phyloP scores from a whole-genome alignment of 352 stramenopile species.

The Phytophthora macrochlamydospora region DNA sequence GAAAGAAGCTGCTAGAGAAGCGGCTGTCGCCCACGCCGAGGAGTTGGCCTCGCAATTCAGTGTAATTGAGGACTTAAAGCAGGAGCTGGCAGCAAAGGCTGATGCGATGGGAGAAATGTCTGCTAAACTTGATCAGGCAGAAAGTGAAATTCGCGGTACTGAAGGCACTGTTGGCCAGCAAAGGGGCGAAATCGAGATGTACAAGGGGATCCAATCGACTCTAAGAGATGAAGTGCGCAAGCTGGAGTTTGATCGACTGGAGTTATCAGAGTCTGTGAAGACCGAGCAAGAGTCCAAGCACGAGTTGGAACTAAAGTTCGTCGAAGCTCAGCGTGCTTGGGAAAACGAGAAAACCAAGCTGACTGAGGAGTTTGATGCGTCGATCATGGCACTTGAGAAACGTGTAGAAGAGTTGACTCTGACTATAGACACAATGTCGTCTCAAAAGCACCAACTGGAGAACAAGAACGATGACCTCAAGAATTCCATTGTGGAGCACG shows the following conservation, averaged over 20 bases:
- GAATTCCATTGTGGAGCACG: conserved; percentile 14
- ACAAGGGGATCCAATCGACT: conserved; percentile 30
- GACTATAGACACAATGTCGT: conserved; percentile 9
- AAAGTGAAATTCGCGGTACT: conserved; percentile 23
- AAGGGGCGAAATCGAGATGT: conserved; percentile 31
- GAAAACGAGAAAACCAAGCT: conserved; percentile 26
- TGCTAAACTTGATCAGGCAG: conserved; percentile 23
- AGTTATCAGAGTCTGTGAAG: conserved; percentile 31
- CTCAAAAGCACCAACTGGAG: conserved; percentile 23
- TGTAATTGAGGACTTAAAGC: conserved; percentile 25
- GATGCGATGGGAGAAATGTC: conserved; percentile 11
- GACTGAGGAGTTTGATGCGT: conserved; percentile 15
- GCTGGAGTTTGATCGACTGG: conserved; percentile 33
- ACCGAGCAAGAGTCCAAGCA: conserved; percentile 37
- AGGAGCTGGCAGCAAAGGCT: conserved; percentile 23
- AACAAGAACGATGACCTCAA: conserved; percentile 23
- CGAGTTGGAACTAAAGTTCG: conserved; percentile 24
- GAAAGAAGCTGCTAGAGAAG: conserved; percentile 23
- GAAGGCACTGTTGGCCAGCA: conserved; percentile 17
- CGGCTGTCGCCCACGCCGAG: conserved; percentile 11
- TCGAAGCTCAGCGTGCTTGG: conserved; percentile 22
- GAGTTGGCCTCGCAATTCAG: conserved; percentile 19
- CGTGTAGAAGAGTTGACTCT: conserved; percentile 20
- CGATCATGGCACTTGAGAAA: conserved; percentile 25
- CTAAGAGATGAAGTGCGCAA: conserved; percentile 32